Conservation (phyloP, 148 eudicot species). For the Rhododendron vialii region DNA sequence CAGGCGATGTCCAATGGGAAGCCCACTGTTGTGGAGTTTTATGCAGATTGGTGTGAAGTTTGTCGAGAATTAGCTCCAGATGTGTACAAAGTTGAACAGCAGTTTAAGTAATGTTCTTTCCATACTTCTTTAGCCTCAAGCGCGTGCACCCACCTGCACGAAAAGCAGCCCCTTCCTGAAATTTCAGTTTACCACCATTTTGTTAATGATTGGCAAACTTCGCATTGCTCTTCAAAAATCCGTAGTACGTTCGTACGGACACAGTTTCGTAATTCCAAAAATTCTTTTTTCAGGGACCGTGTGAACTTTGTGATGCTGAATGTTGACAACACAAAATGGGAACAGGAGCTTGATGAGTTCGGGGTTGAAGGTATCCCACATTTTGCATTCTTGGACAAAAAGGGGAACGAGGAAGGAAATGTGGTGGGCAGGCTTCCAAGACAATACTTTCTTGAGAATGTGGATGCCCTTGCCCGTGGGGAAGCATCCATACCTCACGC, state of each 20-base stretch:
- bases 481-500: constrained; percentile 77
- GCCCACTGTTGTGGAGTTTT: constrained; percentile 98
- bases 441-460: constrained; percentile 64
- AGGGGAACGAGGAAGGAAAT: constrained; percentile 91
- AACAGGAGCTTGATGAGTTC: constrained; percentile 96
- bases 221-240: not conserved
- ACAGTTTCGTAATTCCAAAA: not conserved
- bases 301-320: constrained; percentile 98
- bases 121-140: not conserved
- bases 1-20: constrained; percentile 94
- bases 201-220: not conserved
- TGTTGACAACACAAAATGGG: constrained; percentile 98
- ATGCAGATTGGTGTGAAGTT: constrained; percentile 99
- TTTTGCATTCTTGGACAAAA: constrained; percentile 87
- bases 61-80: constrained; percentile 93
- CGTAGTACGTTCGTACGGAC: not conserved
- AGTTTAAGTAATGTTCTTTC: constrained; percentile 54
- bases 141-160: not conserved
- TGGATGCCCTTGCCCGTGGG: constrained; percentile 83
- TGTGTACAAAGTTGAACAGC: constrained; percentile 88
- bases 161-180: not conserved
- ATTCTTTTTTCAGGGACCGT: constrained; percentile 50
- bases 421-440: constrained; percentile 86
- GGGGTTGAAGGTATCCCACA: constrained; percentile 99
- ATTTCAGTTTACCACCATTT: not conserved